These are phyloP conservation scores for Discostella stelligera DNA, from an alignment of 352 stramenopile species.

Conservation along the genomic window DNA sequence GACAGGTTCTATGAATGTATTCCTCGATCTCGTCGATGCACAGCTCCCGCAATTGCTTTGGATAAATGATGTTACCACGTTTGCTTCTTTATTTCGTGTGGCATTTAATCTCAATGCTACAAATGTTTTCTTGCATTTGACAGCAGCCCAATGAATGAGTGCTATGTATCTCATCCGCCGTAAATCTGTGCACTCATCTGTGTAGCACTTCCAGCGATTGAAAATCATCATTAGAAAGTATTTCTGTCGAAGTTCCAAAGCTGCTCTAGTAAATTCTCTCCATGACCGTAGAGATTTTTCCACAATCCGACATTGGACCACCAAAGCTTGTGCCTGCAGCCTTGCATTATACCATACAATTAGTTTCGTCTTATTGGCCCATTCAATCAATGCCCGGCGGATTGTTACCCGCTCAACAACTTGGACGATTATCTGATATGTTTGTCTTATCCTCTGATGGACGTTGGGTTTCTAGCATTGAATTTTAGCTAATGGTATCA, in stretches of 20 bases:
- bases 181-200: slow-evolving; percentile 27
- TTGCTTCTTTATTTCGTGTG: slow-evolving; percentile 18
- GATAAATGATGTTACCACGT: neutral
- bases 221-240: slow-evolving; percentile 50
- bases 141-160: slow-evolving; percentile 41
- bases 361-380: neutral
- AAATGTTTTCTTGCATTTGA: slow-evolving; percentile 21
- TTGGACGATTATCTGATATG: neutral
- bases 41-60: neutral
- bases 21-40: neutral
- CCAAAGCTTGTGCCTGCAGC: neutral
- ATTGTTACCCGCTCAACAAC: neutral
- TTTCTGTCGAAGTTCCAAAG: slow-evolving; percentile 14
- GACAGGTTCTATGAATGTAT: neutral
- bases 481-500: neutral
- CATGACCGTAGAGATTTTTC: slow-evolving; percentile 15
- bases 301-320: neutral
- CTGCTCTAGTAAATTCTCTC: slow-evolving; percentile 5
- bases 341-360: neutral
- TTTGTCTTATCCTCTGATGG: neutral
- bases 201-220: slow-evolving; percentile 34
- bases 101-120: slow-evolving; percentile 20
- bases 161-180: slow-evolving; percentile 17
- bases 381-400: slow-evolving; percentile 1
- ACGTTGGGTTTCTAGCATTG: slow-evolving; percentile 5